Evolutionary conservation across 148 eudicot genomes (phyloP), one percentile per base, ranked within the genome.

Genomic region (Hydrangea macrophylla): DNA sequence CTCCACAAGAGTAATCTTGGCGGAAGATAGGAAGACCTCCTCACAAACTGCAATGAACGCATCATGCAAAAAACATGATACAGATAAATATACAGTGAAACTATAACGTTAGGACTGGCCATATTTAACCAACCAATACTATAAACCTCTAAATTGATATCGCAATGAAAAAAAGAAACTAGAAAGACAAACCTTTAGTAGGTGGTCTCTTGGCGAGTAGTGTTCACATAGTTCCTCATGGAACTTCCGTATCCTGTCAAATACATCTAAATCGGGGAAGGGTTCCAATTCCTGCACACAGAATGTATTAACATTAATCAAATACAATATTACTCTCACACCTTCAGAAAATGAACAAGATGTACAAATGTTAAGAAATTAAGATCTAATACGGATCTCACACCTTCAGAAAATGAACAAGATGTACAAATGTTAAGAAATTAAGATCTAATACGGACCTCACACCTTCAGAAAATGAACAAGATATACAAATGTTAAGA

Each of bases 211-310:
- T 57, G 88, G 82, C 36, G 93, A 91, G 81, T 88, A 89, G 50
- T 70, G 81, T 69, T 71, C 78, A 71, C 88, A 87, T 70, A 94
- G 65, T 55, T 89, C 80, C 65, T 66, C 73, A 58, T 94, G 97
- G 71, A 91, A 91, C 63, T 36, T 73, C 72, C 88, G 76, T 62
- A 91, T 62, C 24, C 76, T 70, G 76, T 89, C 88, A 84, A 94
- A 87, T 32, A 70, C 64, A 59, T 77, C 87, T 24, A 75, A 33
- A 59, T 87, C 87, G 25, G 99, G 97, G 71, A 94, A 94, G 7
- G 97, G 91, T 68, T 91, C 93, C 71, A 94, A 70, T 78, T 89
- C 97, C 99, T 94, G 81, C n/a, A 24, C 30, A 73, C 36, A 62
- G 54, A 73, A 36, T 20, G 65, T 11, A 37, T 44, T 36, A 23